Evolutionary conservation across 176 grass and related monocot species (phyloP), one percentile per base, ranked within the genome.

Genomic region (Oryza glaberrima): DNA sequence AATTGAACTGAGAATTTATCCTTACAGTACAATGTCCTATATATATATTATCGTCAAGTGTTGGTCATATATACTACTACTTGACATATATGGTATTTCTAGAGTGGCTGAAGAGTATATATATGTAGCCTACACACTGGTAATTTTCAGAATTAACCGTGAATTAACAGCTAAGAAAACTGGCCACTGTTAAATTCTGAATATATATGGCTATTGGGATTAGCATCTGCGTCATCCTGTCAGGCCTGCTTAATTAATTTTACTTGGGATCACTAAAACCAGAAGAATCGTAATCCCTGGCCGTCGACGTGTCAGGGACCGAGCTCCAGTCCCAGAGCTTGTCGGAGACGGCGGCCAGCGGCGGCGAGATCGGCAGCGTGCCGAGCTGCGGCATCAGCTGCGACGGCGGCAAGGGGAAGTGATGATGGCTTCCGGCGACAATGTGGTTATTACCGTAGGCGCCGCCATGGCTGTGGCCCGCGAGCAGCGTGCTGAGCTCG

Each of bases 261-360:
- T 35, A 49, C 81, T 69, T 84, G 22, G 20, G 70, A 14, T 97
- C 88, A 97, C 85, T 97, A 89, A 72, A 97, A 77, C 67, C 63
- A 61, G 88, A 88, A 75, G 61, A 63, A 60, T 13, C 78, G 75
- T 90, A 92, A 89, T 91, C 94, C 68, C 67, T 86, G 10, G 45
- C 30, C 22, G 82, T 44, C 38, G 30, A 32, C 30, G 77, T 78
- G 83, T 97, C 92, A 49, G 90, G 88, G 52, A 70, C 60, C 45
- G 46, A 73, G 34, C 74, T 98, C 95, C 95, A 98, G 54, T 93
- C 93, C 95, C 95, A 98, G 70, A 95, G 93, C 87, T 93, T 95
- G 88, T 98, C 91, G 30, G 90, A 80, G 70, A 94, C 74, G 8
- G 86, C 52, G 1, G 88, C 41, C 54, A 58, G 54, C 48, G 87